phyloP scores from a whole-genome alignment of 1,284 basidiomycete species.

The Cryptococcus amylolentus region DNA sequence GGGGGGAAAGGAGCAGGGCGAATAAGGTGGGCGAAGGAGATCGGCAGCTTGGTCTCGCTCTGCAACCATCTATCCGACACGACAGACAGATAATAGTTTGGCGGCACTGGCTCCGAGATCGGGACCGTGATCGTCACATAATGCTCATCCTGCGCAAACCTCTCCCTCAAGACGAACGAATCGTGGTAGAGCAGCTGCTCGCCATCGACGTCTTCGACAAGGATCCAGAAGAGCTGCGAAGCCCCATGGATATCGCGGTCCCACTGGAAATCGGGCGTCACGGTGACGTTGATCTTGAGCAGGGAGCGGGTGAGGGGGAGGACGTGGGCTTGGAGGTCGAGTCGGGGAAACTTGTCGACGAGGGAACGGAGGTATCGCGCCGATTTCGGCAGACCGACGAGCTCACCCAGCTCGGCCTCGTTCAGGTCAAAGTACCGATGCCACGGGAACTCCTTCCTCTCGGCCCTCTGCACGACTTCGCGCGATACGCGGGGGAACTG shows the following conservation, averaged over 20 bases:
- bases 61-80: conserved; percentile 96
- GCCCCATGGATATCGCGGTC: conserved; percentile 88
- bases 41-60: conserved; percentile 86
- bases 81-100: conserved; percentile 95
- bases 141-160: conserved; percentile 90
- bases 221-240: conserved; percentile 84
- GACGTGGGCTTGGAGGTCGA: conserved; percentile 88
- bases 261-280: conserved; percentile 96
- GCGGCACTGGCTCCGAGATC: conserved; percentile 94
- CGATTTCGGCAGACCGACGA: conserved; percentile 88
- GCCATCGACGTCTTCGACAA: conserved; percentile 96
- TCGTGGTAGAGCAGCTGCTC: conserved; percentile 94
- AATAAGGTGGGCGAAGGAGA: conserved; percentile 97
- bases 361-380: conserved; percentile 89
- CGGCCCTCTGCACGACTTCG: conserved; percentile 87
- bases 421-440: conserved; percentile 91
- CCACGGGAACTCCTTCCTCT: conserved; percentile 98
- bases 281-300: conserved; percentile 81
- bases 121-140: conserved; percentile 90
- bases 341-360: conserved; percentile 93
- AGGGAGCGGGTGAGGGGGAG: conserved; percentile 88
- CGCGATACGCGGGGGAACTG: conserved; percentile 70
- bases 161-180: conserved; percentile 82
- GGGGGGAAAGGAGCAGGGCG: conserved; percentile 95
- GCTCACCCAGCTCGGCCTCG: conserved; percentile 84